Percentiles rank a stretch among this genome's conserved stretches.
Conservation (phyloP, 495 filamentous ascomycete species). For the Glonium stellatum region DNA sequence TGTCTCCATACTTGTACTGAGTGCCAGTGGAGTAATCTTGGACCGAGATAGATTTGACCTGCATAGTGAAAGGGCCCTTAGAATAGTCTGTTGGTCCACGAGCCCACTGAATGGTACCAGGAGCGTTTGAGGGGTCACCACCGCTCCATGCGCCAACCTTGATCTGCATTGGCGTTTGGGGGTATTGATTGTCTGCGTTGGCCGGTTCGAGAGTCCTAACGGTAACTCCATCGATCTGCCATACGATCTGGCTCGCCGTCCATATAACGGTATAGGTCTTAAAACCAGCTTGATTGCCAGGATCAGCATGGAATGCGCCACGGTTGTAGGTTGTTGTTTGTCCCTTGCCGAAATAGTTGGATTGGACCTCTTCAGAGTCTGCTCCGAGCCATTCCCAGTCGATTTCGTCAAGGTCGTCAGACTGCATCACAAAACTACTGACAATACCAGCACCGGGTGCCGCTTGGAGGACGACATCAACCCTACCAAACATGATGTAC, state of each 20-base stretch:
- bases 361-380: constrained; percentile 61
- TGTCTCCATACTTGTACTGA: constrained; percentile 71
- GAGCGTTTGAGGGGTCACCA: constrained; percentile 64
- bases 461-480: constrained; percentile 53
- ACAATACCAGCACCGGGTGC: constrained; percentile 66
- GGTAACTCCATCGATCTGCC: constrained; percentile 67
- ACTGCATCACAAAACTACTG: constrained; percentile 78
- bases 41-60: constrained; percentile 65
- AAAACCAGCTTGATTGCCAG: constrained; percentile 55
- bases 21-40: constrained; percentile 88
- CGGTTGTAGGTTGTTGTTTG: constrained; percentile 66
- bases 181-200: constrained; percentile 63
- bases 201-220: constrained; percentile 61
- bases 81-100: constrained; percentile 73
- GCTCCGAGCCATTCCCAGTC: constrained; percentile 80
- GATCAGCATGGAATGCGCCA: constrained; percentile 55
- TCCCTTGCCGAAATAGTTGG: constrained; percentile 93
- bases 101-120: constrained; percentile 85
- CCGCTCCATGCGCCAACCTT: constrained; percentile 84
- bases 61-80: constrained; percentile 77
- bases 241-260: constrained; percentile 67
- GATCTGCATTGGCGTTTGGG: constrained; percentile 84
- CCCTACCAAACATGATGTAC: constrained; percentile 68
- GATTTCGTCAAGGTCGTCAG: constrained; percentile 88
- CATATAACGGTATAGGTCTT: constrained; percentile 91